phyloP scores from a whole-genome alignment of 345 rosid genomes.

The Populus deltoides region DNA sequence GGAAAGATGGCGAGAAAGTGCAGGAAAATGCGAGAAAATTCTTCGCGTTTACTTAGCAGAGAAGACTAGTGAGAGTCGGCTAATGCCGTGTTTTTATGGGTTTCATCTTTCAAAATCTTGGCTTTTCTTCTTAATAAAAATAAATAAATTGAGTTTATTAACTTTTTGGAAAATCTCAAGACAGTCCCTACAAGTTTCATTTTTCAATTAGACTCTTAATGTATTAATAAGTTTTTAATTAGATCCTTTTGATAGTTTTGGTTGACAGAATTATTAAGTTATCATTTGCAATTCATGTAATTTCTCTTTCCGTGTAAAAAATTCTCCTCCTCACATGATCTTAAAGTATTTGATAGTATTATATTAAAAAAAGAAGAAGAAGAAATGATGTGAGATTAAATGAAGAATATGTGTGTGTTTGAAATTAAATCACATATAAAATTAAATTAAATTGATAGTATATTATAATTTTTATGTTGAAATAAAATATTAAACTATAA shows the following conservation, averaged over 20 bases:
- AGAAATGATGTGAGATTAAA: neutral
- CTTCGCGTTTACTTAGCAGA: neutral
- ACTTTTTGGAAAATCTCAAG: too few relatives aligned
- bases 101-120: constrained; percentile 11
- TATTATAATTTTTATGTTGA: too few relatives aligned
- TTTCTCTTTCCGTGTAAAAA: neutral
- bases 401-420: too few relatives aligned
- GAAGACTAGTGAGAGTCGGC: constrained; percentile 2
- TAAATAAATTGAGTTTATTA: neutral
- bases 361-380: too few relatives aligned
- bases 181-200: too few relatives aligned
- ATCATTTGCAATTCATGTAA: neutral
- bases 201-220: neutral
- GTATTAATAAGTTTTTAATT: neutral
- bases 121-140: neutral
- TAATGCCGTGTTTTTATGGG: neutral
- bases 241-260: neutral
- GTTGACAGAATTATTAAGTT: neutral
- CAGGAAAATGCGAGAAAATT: constrained; percentile 18
- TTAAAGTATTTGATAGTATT: neutral
- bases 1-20: constrained; percentile 41
- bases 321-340: neutral
- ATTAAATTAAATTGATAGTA: too few relatives aligned
- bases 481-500: too few relatives aligned
- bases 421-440: too few relatives aligned